Conservation (phyloP, 805 yeast genomes). For the Metschnikowia chrysomelidarum region DNA sequence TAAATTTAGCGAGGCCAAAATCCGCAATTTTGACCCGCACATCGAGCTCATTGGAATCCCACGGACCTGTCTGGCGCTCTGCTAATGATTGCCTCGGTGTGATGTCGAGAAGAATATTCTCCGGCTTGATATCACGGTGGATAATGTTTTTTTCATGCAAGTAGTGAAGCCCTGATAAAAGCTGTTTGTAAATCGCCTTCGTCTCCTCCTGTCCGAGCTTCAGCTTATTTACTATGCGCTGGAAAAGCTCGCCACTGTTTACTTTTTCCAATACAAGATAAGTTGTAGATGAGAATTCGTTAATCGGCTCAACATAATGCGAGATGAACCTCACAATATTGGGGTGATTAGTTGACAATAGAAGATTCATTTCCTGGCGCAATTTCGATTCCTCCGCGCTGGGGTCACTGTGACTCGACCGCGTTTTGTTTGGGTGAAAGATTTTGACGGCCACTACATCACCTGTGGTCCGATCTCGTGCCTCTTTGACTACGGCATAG, state of each 20-base stretch:
- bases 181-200: constrained; percentile 51
- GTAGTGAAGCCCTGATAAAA: constrained; percentile 38
- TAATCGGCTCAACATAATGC: constrained; percentile 51
- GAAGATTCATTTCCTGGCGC: constrained; percentile 64
- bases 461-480: constrained; percentile 55
- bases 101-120: constrained; percentile 48
- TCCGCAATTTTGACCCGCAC: constrained; percentile 76
- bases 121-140: constrained; percentile 47
- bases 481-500: constrained; percentile 78
- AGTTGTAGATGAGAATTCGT: constrained; percentile 51
- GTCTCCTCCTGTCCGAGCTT: constrained; percentile 62
- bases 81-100: constrained; percentile 34
- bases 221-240: constrained; percentile 65
- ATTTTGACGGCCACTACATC: constrained; percentile 70
- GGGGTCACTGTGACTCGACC: constrained; percentile 7
- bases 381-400: constrained; percentile 35
- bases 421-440: constrained; percentile 52
- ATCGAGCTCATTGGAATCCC: constrained; percentile 60
- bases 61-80: constrained; percentile 46
- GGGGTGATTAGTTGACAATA: constrained; percentile 64
- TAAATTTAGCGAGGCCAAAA: constrained; percentile 69
- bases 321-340: constrained; percentile 67
- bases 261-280: constrained; percentile 71
- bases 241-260: constrained; percentile 73
- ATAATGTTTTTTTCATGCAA: constrained; percentile 41